Conservation (phyloP, 1,284 basidiomycete genomes). For the Melampsora larici-populina region DNA sequence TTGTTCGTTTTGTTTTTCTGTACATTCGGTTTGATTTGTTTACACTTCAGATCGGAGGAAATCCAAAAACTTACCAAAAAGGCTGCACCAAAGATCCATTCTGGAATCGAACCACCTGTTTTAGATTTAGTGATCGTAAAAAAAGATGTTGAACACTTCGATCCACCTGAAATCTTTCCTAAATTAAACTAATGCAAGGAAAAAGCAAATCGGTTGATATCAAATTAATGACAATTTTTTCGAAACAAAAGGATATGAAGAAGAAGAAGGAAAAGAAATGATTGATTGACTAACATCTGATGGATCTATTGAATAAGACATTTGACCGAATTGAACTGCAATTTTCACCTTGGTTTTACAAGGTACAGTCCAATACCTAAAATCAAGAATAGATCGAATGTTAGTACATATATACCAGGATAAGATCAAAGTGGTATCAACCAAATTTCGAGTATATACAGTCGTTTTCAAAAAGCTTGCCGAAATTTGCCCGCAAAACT, state of each 20-base stretch:
- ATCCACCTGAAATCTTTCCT: conserved; percentile 12
- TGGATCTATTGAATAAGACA: conserved; percentile 38
- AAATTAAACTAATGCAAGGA: conserved; percentile 17
- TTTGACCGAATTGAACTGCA: conserved; percentile 37
- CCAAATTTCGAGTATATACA: too few species aligned
- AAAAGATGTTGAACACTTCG: conserved; percentile 35
- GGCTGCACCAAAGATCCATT: conserved; percentile 43
- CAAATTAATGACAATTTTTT: background rate
- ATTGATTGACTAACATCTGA: conserved; percentile 20
- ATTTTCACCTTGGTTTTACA: conserved; percentile 18
- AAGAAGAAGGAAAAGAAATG: too few species aligned
- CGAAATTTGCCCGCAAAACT: too few species aligned
- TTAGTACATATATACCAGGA: too few species aligned
- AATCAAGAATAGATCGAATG: too few species aligned
- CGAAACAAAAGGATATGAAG: background rate
- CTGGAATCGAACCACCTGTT: conserved; percentile 14
- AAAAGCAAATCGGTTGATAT: background rate
- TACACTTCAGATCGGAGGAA: too few species aligned
- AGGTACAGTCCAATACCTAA: conserved; percentile 42
- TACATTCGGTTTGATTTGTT: too few species aligned
- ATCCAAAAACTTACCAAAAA: conserved; percentile 35
- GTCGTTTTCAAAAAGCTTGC: too few species aligned
- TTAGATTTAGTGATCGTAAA: conserved; percentile 36
- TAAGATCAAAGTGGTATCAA: too few species aligned
- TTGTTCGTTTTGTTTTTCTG: too few species aligned